Percentiles rank a stretch among this genome's conserved stretches.
These are phyloP conservation scores for Suillus plorans DNA, from an alignment of 768 basidiomycete species.

Conservation along the genomic window DNA sequence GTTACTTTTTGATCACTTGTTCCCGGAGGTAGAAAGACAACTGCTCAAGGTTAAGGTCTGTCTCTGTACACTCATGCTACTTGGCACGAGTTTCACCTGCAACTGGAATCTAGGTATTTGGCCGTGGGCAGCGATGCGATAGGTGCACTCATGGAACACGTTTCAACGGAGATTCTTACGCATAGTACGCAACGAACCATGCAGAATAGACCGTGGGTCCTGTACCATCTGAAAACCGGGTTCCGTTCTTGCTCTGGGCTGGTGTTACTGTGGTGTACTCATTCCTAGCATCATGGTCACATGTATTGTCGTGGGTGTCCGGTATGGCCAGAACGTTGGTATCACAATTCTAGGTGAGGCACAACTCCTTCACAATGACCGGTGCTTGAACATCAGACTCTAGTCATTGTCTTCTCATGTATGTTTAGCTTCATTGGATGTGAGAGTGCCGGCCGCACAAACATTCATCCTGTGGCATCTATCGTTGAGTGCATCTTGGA, in stretches of 20 bases:
- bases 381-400: neutral
- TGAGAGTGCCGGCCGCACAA: constrained; percentile 57
- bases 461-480: constrained; percentile 61
- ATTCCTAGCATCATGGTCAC: constrained; percentile 46
- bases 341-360: constrained; percentile 23
- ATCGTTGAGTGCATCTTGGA: constrained; percentile 33
- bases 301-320: constrained; percentile 51
- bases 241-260: constrained; percentile 56
- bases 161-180: constrained; percentile 2
- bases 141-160: constrained; percentile 5
- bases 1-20: neutral
- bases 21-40: neutral
- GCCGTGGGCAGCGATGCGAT: constrained; percentile 2
- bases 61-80: constrained; percentile 41
- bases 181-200: constrained; percentile 3
- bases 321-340: constrained; percentile 52
- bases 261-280: constrained; percentile 36
- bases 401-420: constrained; percentile 56
- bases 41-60: neutral
- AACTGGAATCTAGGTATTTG: constrained; percentile 21
- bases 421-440: constrained; percentile 69
- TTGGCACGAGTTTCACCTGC: constrained; percentile 43
- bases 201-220: constrained; percentile 48
- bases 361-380: neutral
- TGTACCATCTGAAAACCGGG: constrained; percentile 52